These are phyloP conservation scores for Phlebiopsis gigantea DNA, from an alignment of 768 basidiomycete genomes.

Conservation along the genomic window DNA sequence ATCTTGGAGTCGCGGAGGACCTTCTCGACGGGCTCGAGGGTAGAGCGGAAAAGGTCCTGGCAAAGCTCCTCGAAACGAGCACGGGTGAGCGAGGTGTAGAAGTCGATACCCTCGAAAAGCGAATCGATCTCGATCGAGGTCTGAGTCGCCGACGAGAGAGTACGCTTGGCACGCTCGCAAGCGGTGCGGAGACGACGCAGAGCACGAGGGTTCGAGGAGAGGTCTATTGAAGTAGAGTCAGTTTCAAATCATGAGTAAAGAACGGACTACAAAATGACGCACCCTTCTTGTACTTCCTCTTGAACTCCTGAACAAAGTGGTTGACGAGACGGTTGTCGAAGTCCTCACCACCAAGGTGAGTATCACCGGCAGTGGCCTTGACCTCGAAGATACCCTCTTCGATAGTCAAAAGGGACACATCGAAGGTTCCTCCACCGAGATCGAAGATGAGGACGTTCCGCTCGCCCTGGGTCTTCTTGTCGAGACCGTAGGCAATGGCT, in stretches of 20 bases:
- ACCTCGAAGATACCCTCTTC: slow-evolving; percentile 98
- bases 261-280: too few relatives aligned
- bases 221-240: slow-evolving; percentile 59
- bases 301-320: slow-evolving; percentile 96
- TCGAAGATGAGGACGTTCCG: slow-evolving; percentile 98
- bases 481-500: slow-evolving; percentile 97
- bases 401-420: slow-evolving; percentile 94
- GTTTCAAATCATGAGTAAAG: slow-evolving; percentile 12
- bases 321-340: slow-evolving; percentile 98
- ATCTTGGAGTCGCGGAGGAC: slow-evolving; percentile 98
- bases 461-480: slow-evolving; percentile 87
- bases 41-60: slow-evolving; percentile 91
- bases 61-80: slow-evolving; percentile 97
- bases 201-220: slow-evolving; percentile 89
- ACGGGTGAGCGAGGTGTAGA: slow-evolving; percentile 97
- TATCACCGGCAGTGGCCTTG: slow-evolving; percentile 97
- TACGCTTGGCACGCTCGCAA: slow-evolving; percentile 98
- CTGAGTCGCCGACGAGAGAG: slow-evolving; percentile 93
- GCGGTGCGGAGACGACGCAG: slow-evolving; percentile 96
- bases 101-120: slow-evolving; percentile 95
- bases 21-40: slow-evolving; percentile 94
- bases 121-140: slow-evolving; percentile 98
- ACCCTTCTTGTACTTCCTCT: slow-evolving; percentile 97
- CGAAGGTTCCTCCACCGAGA: slow-evolving; percentile 97
- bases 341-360: slow-evolving; percentile 97